Evolutionary conservation across 2,329 filamentous ascomycete species (phyloP), one percentile per base, ranked within the genome.

Genomic region (Aspergillus cejpii): DNA sequence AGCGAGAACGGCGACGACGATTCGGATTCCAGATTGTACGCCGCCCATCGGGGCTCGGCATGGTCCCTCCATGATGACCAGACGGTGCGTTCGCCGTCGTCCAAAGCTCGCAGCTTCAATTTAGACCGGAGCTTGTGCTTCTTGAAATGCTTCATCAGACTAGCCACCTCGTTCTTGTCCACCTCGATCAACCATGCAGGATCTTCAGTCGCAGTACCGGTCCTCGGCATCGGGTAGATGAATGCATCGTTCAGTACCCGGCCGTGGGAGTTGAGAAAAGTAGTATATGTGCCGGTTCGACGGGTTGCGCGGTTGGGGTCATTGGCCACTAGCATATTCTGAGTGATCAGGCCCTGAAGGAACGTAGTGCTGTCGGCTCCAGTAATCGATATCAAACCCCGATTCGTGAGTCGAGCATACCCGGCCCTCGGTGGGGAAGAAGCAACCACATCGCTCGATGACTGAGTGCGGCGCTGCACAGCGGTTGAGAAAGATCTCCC

Each of bases 201-300:
- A 44, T 58, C 67, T 36, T 50, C 57, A 8, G 41, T 39, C 4
- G 47, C 39, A 20, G 37, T 33, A 19, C 57, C 43, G 41, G 57
- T 44, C 59, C 37, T 68, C 59, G 51, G 79, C 70, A 65, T 53
- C 0, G 82, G 84, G 72, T 95, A 96, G 38, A 98, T 75, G 66
- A 97, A 94, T 41, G 89, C 85, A 69, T 98, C 92, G 70, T 91
- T 80, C 34, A 96, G 72, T 7, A 98, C 78, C 45, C 90, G 80
- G 33, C 92, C 92, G 48, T 81, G 80, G 6, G 91, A 87, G 54
- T 85, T 94, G 33, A 98, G 74, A 59, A 98, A 95, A 0, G 83
- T 87, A 5, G 84, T 77, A 67, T 94, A 97, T 64, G 85, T 82
- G 3, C 81, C 83, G 0, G 71, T 67, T 3, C 49, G 59, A 43